Percentiles rank a stretch among this genome's conserved stretches.
These are phyloP conservation scores for Hamamelis virginiana DNA, from an alignment of 164 flowering plant species.

Conservation along the genomic window DNA sequence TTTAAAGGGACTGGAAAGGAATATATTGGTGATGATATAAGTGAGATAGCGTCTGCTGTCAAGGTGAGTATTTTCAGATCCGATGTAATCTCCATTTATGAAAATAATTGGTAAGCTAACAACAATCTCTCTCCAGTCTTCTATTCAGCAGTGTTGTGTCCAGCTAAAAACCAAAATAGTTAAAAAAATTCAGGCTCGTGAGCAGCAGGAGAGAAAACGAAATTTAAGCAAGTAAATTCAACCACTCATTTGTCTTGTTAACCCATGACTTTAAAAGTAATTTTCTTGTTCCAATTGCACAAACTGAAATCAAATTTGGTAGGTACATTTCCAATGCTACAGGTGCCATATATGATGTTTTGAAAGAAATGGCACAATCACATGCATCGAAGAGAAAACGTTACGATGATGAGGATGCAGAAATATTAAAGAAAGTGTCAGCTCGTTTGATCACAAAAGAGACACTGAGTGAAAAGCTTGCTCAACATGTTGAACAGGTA, in stretches of 20 bases:
- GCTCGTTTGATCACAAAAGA: slow-evolving; percentile 52
- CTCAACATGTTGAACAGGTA: slow-evolving; percentile 90
- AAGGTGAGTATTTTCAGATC: slow-evolving; percentile 48
- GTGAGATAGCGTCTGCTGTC: slow-evolving; percentile 91
- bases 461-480: slow-evolving; percentile 66
- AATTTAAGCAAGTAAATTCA: slow-evolving; percentile 67
- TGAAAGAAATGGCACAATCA: slow-evolving; percentile 56
- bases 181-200: slow-evolving; percentile 92
- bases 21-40: slow-evolving; percentile 97
- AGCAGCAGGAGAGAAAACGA: slow-evolving; percentile 93
- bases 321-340: slow-evolving; percentile 86
- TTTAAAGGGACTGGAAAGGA: slow-evolving; percentile 99
- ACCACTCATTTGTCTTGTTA: neutral
- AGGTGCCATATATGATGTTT: slow-evolving; percentile 61
- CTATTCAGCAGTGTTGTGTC: slow-evolving; percentile 86
- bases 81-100: neutral
- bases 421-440: slow-evolving; percentile 59
- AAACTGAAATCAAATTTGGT: slow-evolving; percentile 14
- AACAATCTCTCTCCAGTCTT: slow-evolving; percentile 44
- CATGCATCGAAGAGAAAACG: slow-evolving; percentile 62
- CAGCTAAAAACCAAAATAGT: slow-evolving; percentile 91
- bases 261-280: neutral
- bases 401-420: slow-evolving; percentile 54
- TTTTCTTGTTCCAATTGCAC: neutral
- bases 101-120: slow-evolving; percentile 17